These are phyloP conservation scores for Erucastrum elatum DNA, from an alignment of 345 rosid species.

Conservation along the genomic window DNA sequence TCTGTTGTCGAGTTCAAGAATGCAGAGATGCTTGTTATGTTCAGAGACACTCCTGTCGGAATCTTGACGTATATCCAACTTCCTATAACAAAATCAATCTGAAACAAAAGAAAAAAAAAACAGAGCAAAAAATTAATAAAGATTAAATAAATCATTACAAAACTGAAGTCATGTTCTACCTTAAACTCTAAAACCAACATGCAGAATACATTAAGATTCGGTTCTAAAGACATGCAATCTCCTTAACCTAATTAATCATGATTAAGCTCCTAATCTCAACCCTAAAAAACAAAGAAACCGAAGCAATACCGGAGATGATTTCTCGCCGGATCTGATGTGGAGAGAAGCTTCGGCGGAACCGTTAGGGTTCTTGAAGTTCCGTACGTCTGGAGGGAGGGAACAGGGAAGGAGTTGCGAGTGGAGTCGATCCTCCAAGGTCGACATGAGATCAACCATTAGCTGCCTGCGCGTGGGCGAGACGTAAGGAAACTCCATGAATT, in stretches of 20 bases:
- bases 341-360: constrained; percentile 66
- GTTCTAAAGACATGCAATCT: background rate
- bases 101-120: background rate
- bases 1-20: constrained; percentile 68
- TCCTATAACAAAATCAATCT: constrained; percentile 85
- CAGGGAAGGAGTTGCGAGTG: constrained; percentile 59
- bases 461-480: constrained; percentile 52
- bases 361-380: constrained; percentile 50
- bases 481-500: constrained; percentile 65
- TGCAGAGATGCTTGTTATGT: constrained; percentile 74
- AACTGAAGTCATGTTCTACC: background rate
- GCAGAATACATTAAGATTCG: background rate
- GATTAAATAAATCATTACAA: background rate
- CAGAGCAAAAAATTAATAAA: background rate
- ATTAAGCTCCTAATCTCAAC: background rate
- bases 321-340: constrained; percentile 57
- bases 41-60: constrained; percentile 69
- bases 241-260: background rate
- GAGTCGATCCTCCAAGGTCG: constrained; percentile 65
- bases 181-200: background rate
- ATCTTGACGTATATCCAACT: constrained; percentile 80
- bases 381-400: constrained; percentile 62
- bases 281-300: background rate
- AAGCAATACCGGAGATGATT: constrained; percentile 53
- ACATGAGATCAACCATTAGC: constrained; percentile 65